A percentile compares a stretch with the other conserved stretches of the same genome.
Conservation (phyloP, 805 yeast species). For the Candida boleticola region DNA sequence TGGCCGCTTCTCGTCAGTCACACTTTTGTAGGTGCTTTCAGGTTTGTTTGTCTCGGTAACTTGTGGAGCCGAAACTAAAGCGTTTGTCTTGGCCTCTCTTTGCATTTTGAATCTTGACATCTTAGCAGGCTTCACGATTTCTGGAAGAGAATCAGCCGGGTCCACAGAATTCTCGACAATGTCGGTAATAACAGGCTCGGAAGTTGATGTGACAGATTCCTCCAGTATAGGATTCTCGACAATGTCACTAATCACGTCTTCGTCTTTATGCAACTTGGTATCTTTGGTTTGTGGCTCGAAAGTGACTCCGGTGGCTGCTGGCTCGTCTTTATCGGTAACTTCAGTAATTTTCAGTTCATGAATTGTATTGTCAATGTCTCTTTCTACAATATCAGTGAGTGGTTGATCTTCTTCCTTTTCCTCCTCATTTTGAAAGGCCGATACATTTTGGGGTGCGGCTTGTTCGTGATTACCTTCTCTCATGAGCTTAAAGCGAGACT, state of each 20-base stretch:
- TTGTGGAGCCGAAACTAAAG: no score
- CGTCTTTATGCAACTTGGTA: no score
- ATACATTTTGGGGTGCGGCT: background rate
- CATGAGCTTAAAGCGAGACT: constrained; percentile 14
- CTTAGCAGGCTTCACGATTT: background rate
- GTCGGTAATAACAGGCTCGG: background rate
- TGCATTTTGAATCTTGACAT: background rate
- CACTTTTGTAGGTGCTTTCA: background rate
- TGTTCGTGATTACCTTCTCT: constrained; percentile 6
- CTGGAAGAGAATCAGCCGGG: background rate
- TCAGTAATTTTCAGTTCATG: background rate
- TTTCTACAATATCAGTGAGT: constrained; percentile 4
- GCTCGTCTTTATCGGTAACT: background rate
- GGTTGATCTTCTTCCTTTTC: background rate
- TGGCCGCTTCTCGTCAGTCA: constrained; percentile 3
- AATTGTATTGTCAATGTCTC: background rate
- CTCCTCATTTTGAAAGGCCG: background rate
- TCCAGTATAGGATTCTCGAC: constrained; percentile 5
- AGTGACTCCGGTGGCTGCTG: background rate
- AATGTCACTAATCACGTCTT: constrained; percentile 4
- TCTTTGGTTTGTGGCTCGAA: background rate
- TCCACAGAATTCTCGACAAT: background rate
- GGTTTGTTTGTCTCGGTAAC: background rate
- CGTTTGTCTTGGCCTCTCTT: background rate
- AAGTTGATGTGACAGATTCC: background rate